These are phyloP conservation scores for Asclepias syriaca DNA, from an alignment of 257 asterid species.

Conservation along the genomic window DNA sequence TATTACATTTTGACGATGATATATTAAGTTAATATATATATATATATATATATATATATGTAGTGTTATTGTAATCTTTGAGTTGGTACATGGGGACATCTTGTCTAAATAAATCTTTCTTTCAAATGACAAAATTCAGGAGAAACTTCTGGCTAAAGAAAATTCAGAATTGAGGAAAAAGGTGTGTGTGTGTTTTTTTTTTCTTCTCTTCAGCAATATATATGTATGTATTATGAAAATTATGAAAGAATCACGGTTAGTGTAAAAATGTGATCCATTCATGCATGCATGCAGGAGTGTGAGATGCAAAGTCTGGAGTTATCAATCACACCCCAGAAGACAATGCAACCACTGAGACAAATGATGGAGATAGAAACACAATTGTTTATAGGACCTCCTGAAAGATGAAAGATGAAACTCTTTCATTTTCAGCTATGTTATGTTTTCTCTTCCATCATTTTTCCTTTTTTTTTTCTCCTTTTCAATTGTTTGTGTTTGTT, in stretches of 20 bases:
- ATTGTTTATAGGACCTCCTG: constrained; percentile 43
- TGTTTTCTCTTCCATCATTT: not conserved
- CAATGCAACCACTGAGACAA: constrained; percentile 11
- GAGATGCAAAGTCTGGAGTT: constrained; percentile 25
- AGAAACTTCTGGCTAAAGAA: constrained; percentile 29
- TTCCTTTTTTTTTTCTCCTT: too few species aligned
- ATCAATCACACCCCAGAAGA: constrained; percentile 18
- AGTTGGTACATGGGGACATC: not conserved
- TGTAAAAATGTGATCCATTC: not conserved
- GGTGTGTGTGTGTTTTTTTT: constrained; percentile 31
- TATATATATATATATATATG: too few species aligned
- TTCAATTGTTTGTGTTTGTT: not conserved
- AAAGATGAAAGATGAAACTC: constrained; percentile 10
- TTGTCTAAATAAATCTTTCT: not conserved
- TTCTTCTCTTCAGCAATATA: not conserved
- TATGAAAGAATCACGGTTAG: not conserved
- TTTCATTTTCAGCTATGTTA: not conserved
- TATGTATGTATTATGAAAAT: not conserved
- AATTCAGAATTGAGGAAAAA: constrained; percentile 38
- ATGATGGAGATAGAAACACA: constrained; percentile 41
- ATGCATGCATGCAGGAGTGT: constrained; percentile 12
- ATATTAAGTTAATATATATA: too few species aligned
- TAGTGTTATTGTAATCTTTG: not conserved
- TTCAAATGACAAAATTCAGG: constrained; percentile 26
- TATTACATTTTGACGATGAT: too few species aligned